Evolutionary conservation across 352 stramenopile genomes (phyloP), one percentile per base, ranked within the genome.

Genomic region (Thraustochytrium sp.): DNA sequence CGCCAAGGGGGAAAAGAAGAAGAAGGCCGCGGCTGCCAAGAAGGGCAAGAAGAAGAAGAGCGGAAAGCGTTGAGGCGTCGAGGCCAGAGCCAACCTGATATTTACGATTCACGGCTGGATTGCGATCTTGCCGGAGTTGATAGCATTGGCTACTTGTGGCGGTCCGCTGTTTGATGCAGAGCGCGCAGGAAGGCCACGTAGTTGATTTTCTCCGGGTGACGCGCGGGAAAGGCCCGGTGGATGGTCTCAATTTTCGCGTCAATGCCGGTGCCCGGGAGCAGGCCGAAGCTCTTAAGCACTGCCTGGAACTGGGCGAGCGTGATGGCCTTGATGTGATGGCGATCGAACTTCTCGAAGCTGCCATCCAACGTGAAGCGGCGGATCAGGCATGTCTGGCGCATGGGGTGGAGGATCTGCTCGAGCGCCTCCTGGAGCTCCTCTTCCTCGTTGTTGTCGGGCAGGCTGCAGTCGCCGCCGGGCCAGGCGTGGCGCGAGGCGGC

Each of bases 161-260:
- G 0, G 26, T 21, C 29, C n/a, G 1, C 26, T 42, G 5, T 31
- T 78, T 0, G 8, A 23, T 46, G 3, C 1, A 80, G 68, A 4
- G 18, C 42, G 26, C 76, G 18, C 23, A 80, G 21, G 31, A 80
- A 80, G 21, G 37, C 34, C 0, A 48, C 18, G 38, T 80, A 80
- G 68, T 80, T 80, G 13, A 80, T 80, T 34, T 65, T 61, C 44
- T 80, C 68, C 16, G 42, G n/a, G 26, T 80, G 53, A 2, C 53
- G 48, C 3, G 68, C 48, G 11, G 68, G 68, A 26, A 55, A 80
- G 23, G 68, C 68, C 8, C 11, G 21, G 49, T 80, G 68, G 31
- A 80, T 5, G 11, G 26, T 51, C 9, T 61, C 42, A 16, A 80
- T 46, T 4, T 26, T 34, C 8, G 76, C 68, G 13, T 80, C 68